Percentiles rank a stretch among this genome's conserved stretches.
phyloP scores from a whole-genome alignment of 2,329 filamentous ascomycete genomes.

The Penicillium nordicum region DNA sequence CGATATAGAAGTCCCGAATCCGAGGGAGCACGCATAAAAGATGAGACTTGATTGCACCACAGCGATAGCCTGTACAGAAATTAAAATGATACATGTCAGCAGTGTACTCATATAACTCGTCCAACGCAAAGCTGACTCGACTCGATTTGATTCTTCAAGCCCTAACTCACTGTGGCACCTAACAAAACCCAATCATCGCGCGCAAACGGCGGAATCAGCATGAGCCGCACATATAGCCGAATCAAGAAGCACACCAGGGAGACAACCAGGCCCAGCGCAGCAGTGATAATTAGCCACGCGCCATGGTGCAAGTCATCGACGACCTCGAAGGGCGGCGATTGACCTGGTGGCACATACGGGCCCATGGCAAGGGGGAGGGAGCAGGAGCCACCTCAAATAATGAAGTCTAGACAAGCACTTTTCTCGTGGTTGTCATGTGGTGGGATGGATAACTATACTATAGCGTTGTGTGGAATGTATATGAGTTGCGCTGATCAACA shows the following conservation, averaged over 20 bases:
- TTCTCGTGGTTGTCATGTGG: not conserved
- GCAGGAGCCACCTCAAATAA: not conserved
- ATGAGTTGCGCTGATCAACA: not conserved
- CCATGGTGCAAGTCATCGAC: constrained; percentile 41
- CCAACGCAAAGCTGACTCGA: not conserved
- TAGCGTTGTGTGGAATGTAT: not conserved
- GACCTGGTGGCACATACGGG: constrained; percentile 32
- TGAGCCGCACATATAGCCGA: constrained; percentile 36
- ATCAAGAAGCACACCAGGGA: constrained; percentile 37
- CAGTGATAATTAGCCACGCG: constrained; percentile 39
- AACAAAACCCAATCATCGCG: constrained; percentile 34
- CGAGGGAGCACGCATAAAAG: constrained; percentile 30
- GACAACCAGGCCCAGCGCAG: constrained; percentile 37
- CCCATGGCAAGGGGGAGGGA: constrained; percentile 22
- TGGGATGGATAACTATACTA: not conserved
- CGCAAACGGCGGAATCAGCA: constrained; percentile 33
- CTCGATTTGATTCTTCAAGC: not conserved
- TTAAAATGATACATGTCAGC: not conserved
- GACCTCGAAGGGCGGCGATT: constrained; percentile 37
- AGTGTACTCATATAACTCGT: not conserved
- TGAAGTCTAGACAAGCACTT: not conserved
- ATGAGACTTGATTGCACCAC: constrained; percentile 32
- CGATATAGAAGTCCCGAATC: constrained; percentile 34
- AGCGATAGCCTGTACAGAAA: constrained; percentile 23
- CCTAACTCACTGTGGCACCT: constrained; percentile 30